Base-by-base conservation (phyloP, 805 yeast genomes). In the Wickerhamomyces tratensis region DNA sequence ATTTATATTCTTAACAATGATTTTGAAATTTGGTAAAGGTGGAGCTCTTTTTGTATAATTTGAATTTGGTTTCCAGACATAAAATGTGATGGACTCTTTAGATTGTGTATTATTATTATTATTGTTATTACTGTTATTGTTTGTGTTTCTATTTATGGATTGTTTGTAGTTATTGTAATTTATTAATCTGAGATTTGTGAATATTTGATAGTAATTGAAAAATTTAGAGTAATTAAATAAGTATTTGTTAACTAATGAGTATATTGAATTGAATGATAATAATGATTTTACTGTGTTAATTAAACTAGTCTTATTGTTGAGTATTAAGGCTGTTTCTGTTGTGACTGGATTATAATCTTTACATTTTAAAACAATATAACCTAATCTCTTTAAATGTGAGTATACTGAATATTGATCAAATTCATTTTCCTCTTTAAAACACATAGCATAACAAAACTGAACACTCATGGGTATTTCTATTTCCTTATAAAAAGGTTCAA, bases 61-160 rank as follows among this genome's bases (percentile, higher is more conserved):
- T 0, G 84, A 71, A 2, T 71, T 65, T 2, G 98, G 97, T 57
- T 85, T 87, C 96, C 96, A 89, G 4, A 86, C 84, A 52, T 82
- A 70, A 51, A 68, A 88, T 0, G 74, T 65, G 4, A 82, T 35
- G 57, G 61, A 2, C 41, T 42, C 11, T 43, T 41, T 0, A 49
- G 47, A 39, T 25, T 25, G 11, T 54, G 49, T 36, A 55, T 52
- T 41, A 45, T 48, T 4, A 58, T 48, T 43, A 52, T 58, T 25
- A 25, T n/a, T 12, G 48, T 45, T 8, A 40, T 27, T 2, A 43
- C 36, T 26, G 39, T 41, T 2, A 33, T 13, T 9, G 26, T 29
- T 10, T 49, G 44, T 39, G 53, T 46, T 7, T 53, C 52, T 14
- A 45, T 48, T 11, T n/a, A 29, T 15, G 33, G 7, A n/a, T 14